A percentile compares a stretch with the other conserved stretches of the same genome.
Conservation (phyloP, 352 stramenopile genomes). For the Phytophthora cryptogea region DNA sequence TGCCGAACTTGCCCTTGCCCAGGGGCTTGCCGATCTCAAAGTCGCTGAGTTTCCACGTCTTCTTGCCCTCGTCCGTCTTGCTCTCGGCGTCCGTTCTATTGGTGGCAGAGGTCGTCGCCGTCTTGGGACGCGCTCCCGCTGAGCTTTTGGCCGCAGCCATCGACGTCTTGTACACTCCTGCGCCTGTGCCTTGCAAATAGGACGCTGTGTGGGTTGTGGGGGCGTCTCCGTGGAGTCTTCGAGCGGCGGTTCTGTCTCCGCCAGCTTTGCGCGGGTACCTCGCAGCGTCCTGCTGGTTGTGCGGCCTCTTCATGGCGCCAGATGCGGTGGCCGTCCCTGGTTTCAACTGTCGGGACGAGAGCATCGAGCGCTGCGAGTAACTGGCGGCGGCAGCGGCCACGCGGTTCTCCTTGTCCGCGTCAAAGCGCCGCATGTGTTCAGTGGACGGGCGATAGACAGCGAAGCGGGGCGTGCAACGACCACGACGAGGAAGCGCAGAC, state of each 20-base stretch:
- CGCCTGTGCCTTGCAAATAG: conserved; percentile 24
- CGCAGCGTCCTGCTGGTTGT: conserved; percentile 32
- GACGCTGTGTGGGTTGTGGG: conserved; percentile 23
- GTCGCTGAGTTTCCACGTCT: conserved; percentile 95
- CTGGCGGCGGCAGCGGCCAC: conserved; percentile 20
- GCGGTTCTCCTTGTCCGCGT: conserved; percentile 75
- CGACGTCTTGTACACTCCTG: conserved; percentile 18
- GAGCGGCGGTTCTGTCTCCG: conserved; percentile 21
- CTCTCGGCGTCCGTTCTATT: conserved; percentile 7
- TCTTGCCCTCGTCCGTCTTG: conserved; percentile 28
- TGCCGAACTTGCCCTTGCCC: conserved; percentile 98
- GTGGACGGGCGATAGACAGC: not conserved
- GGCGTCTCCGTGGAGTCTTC: conserved; percentile 24
- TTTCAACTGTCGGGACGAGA: conserved; percentile 27
- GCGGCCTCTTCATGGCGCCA: conserved; percentile 37
- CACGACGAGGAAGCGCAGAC: conserved; percentile 3
- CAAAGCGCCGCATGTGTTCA: conserved; percentile 53
- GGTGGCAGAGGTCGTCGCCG: not conserved
- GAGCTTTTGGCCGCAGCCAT: conserved; percentile 9
- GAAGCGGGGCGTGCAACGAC: not conserved
- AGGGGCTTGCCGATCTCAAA: conserved; percentile 99
- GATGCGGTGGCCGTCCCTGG: conserved; percentile 6
- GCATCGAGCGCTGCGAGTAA: conserved; percentile 24
- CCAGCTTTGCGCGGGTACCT: conserved; percentile 38
- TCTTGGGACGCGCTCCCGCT: not conserved